Percentiles rank a stretch among this genome's conserved stretches.
Conservation (phyloP, 768 basidiomycete genomes). For the Mycena albidolilacea region DNA sequence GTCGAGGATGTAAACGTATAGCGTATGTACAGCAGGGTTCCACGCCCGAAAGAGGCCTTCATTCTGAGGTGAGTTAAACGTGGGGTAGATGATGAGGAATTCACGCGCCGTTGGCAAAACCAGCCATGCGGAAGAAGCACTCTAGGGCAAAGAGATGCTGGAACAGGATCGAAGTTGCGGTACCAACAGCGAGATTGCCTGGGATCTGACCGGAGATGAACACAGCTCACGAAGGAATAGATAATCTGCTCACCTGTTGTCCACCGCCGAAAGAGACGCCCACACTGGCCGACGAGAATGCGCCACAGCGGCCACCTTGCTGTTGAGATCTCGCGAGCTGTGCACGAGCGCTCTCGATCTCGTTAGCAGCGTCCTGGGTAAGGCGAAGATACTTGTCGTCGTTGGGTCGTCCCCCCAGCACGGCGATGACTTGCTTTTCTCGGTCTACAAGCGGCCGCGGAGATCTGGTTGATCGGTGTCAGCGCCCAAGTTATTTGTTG, state of each 20-base stretch:
- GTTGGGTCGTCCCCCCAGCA: conserved; percentile 1
- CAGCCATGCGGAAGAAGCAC: conserved; percentile 1
- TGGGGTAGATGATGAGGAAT: too few species aligned
- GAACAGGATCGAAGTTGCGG: background rate
- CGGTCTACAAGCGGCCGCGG: background rate
- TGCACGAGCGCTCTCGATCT: background rate
- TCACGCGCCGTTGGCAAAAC: background rate
- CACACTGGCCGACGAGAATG: background rate
- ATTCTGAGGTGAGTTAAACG: too few species aligned
- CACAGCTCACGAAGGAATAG: too few species aligned
- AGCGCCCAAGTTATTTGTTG: too few species aligned
- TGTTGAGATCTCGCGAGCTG: background rate
- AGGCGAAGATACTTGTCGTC: background rate
- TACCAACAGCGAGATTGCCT: background rate
- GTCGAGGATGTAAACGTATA: too few species aligned
- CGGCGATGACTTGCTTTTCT: background rate
- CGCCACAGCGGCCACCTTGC: background rate
- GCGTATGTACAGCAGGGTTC: too few species aligned
- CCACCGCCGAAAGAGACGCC: background rate
- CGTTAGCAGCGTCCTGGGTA: background rate
- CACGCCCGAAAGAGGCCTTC: too few species aligned
- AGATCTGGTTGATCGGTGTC: background rate
- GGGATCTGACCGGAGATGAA: too few species aligned
- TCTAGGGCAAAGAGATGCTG: background rate
- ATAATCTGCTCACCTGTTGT: background rate